Evolutionary conservation across 352 stramenopile species (phyloP).

Genomic region (Pelagophyceae sp.): DNA sequence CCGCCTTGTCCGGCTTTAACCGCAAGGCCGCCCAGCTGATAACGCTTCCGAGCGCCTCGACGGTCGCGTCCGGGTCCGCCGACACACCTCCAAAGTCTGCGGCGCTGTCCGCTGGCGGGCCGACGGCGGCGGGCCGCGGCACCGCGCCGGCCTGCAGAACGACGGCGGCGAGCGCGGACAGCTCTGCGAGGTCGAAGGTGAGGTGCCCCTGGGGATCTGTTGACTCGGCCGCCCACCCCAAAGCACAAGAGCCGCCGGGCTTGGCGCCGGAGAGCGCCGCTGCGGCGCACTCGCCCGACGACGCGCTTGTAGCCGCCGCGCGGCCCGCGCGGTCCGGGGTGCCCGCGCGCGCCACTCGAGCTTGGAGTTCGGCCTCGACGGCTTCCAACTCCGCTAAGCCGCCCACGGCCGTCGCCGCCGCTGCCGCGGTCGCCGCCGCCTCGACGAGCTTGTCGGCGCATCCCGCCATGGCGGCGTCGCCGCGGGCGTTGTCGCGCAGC

Average conservation of each 20-base stretch:
- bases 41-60: neutral
- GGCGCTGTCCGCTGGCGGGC: neutral
- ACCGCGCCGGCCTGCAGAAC: neutral
- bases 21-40: neutral
- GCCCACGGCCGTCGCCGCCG: neutral
- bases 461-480: neutral
- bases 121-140: neutral
- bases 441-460: neutral
- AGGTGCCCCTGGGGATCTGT: neutral
- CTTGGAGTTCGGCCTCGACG: neutral
- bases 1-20: conserved; percentile 1
- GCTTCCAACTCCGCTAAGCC: neutral
- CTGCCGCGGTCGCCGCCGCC: neutral
- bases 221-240: too few relatives aligned
- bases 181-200: neutral
- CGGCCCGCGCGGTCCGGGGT: too few relatives aligned
- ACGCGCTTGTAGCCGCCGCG: neutral
- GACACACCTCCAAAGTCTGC: neutral
- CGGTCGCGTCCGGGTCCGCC: neutral
- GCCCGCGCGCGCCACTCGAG: too few relatives aligned
- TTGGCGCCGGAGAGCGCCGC: too few relatives aligned
- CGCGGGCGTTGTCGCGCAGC: neutral
- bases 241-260: neutral
- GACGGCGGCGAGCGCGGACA: neutral
- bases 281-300: conserved; percentile 17